Evolutionary conservation across 1,284 basidiomycete species (phyloP).

Genomic region (Trichosporon sp.): DNA sequence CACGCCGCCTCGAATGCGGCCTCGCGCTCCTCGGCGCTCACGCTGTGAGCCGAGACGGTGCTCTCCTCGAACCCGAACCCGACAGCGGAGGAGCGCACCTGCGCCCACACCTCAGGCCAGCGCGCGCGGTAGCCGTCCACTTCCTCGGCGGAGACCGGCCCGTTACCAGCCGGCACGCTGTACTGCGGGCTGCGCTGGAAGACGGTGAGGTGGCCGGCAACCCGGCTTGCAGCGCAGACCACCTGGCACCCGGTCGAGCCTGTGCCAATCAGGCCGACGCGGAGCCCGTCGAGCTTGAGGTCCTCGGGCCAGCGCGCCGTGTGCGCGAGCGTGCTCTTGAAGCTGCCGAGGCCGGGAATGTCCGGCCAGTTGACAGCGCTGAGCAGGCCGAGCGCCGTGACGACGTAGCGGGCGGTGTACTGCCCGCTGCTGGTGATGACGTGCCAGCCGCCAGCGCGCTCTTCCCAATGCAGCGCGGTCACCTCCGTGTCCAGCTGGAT

Average conservation of each 20-base stretch:
- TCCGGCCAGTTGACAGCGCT: conserved; percentile 23
- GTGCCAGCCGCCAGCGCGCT: background rate
- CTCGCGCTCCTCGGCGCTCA: conserved; percentile 8
- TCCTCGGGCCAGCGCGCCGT: conserved; percentile 14
- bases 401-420: conserved; percentile 25
- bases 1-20: conserved; percentile 10
- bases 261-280: conserved; percentile 10
- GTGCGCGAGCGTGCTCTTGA: conserved; percentile 12
- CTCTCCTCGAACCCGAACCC: conserved; percentile 14
- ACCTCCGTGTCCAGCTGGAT: conserved; percentile 23
- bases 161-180: conserved; percentile 13
- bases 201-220: conserved; percentile 7
- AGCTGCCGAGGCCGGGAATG: conserved; percentile 11
- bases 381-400: conserved; percentile 17
- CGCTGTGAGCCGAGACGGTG: background rate
- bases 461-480: conserved; percentile 5
- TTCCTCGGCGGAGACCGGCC: background rate
- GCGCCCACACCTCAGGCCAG: conserved; percentile 8
- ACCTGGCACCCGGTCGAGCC: conserved; percentile 15
- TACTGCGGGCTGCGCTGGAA: conserved; percentile 21
- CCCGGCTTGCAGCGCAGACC: conserved; percentile 5
- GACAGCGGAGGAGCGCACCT: conserved; percentile 7
- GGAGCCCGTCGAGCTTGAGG: conserved; percentile 3
- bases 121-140: background rate
- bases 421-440: background rate